Conservation (phyloP, 345 rosid genomes). For the Cardiospermum halicacabum region DNA sequence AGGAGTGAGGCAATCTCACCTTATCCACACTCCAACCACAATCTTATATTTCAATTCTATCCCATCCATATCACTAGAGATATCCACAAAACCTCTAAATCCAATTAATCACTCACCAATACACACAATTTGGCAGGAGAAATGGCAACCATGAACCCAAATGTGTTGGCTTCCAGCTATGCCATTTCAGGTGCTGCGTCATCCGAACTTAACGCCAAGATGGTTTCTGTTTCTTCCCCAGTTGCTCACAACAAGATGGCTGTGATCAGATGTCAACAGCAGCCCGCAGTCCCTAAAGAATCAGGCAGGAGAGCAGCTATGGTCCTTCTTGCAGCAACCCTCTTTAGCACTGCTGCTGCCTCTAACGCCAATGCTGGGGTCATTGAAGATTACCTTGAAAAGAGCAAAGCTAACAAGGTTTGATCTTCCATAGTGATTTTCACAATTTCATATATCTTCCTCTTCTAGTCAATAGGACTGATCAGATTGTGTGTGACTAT, state of each 20-base stretch:
- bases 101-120: not conserved
- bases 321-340: constrained; percentile 62
- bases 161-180: constrained; percentile 80
- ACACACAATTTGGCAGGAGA: not conserved
- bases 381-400: constrained; percentile 93
- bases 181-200: constrained; percentile 59
- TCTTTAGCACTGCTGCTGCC: constrained; percentile 58
- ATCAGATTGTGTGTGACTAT: constrained; percentile 1
- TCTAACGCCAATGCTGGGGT: constrained; percentile 77
- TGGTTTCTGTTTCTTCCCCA: constrained; percentile 34
- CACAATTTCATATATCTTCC: no score
- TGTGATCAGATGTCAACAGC: constrained; percentile 12
- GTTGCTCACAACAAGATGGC: constrained; percentile 39
- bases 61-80: constrained; percentile 34
- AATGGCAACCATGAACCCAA: constrained; percentile 87
- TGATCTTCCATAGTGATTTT: no score
- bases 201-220: constrained; percentile 58
- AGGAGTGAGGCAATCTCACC: constrained; percentile 86
- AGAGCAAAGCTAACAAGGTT: constrained; percentile 96
- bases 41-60: constrained; percentile 28
- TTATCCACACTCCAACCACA: constrained; percentile 93
- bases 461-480: not conserved
- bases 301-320: constrained; percentile 73
- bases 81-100: constrained; percentile 25
- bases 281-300: constrained; percentile 26